phyloP scores from a whole-genome alignment of 176 grass and related monocot genomes.

The bread wheat (Triticum aestivum) region IWGSC_CS_RefSeq_v2.1 NC_057799.1:355569544-355570043 shows the following conservation, averaged over 20 bases:
- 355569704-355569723: neutral
- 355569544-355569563: conserved; percentile 68
- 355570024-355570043: neutral
- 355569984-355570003: neutral
- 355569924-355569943: conserved; percentile 6
- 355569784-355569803: neutral
- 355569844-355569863: neutral
- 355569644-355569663: neutral
- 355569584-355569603: conserved; percentile 78
- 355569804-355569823: neutral
- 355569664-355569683: neutral
- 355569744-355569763: neutral
- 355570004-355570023: neutral
- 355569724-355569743: neutral
- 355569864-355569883: neutral
- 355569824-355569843: neutral
- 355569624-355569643: neutral
- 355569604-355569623: conserved; percentile 83
- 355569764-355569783: neutral
- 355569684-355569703: neutral
- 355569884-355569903: neutral
- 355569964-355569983: neutral
- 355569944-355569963: neutral
- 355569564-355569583: conserved; percentile 65
- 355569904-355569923: neutral